Percentiles rank a stretch among this genome's conserved stretches.
These are phyloP conservation scores for Begonia loranthoides DNA, from an alignment of 306 rosid genomes.

Conservation along the genomic window DNA sequence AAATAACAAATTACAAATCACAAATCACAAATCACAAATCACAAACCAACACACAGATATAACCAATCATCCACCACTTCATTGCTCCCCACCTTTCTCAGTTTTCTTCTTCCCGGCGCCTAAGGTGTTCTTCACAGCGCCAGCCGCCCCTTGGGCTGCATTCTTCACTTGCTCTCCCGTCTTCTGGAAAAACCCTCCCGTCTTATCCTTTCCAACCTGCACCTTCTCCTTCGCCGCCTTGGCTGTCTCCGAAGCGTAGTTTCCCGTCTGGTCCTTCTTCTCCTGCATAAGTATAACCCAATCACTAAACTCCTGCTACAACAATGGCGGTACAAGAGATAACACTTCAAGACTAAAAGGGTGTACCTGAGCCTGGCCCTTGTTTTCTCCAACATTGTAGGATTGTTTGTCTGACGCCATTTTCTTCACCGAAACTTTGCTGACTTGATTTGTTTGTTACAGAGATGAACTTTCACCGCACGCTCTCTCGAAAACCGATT, in stretches of 20 bases:
- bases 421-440: too few relatives aligned
- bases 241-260: conserved; percentile 1
- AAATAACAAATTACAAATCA: too few relatives aligned
- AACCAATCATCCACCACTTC: too few relatives aligned
- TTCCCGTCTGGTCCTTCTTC: conserved; percentile 18
- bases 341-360: too few relatives aligned
- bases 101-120: conserved; percentile 28
- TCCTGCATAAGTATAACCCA: conserved; percentile 7
- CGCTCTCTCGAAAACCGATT: too few relatives aligned
- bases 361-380: too few relatives aligned
- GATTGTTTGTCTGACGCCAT: too few relatives aligned
- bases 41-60: background rate
- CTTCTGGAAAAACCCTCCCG: conserved; percentile 28
- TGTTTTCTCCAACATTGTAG: too few relatives aligned
- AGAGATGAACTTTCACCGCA: too few relatives aligned
- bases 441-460: too few relatives aligned
- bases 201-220: conserved; percentile 20
- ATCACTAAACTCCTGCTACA: too few relatives aligned
- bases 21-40: background rate
- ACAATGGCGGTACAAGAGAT: too few relatives aligned
- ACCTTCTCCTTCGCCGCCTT: conserved; percentile 13
- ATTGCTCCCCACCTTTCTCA: background rate
- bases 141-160: conserved; percentile 38
- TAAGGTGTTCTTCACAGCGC: conserved; percentile 36
- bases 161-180: conserved; percentile 48